A percentile compares a stretch with the other conserved stretches of the same genome.
phyloP scores from a whole-genome alignment of 2,329 filamentous ascomycete genomes.

The Exophiala sp. region DNA sequence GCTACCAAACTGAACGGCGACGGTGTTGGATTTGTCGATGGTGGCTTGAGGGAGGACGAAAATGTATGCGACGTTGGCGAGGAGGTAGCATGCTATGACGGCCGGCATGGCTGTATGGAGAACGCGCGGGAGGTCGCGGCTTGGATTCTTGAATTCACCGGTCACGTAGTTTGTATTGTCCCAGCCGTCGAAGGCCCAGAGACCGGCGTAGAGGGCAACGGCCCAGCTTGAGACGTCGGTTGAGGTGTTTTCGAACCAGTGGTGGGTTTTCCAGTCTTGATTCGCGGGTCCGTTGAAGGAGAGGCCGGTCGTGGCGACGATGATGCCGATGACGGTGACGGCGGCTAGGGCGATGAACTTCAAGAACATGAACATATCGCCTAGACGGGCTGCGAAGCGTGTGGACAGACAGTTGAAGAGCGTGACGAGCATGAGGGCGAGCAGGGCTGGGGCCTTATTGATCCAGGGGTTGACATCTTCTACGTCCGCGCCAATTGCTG shows the following conservation, averaged over 20 bases:
- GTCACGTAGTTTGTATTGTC: slow-evolving; percentile 99
- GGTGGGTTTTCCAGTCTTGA: slow-evolving; percentile 77
- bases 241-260: slow-evolving; percentile 86
- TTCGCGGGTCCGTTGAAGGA: slow-evolving; percentile 73
- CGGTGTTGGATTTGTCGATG: slow-evolving; percentile 85
- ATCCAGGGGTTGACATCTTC: slow-evolving; percentile 80
- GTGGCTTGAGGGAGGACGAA: slow-evolving; percentile 77
- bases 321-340: slow-evolving; percentile 80
- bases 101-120: slow-evolving; percentile 96
- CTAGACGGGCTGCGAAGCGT: slow-evolving; percentile 77
- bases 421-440: slow-evolving; percentile 72
- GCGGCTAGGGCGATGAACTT: slow-evolving; percentile 88
- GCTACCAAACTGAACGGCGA: slow-evolving; percentile 89
- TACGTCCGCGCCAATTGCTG: slow-evolving; percentile 80
- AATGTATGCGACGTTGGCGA: slow-evolving; percentile 92
- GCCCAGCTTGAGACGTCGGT: slow-evolving; percentile 82
- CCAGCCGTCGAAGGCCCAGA: slow-evolving; percentile 99
- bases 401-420: slow-evolving; percentile 89
- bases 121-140: slow-evolving; percentile 83
- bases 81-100: slow-evolving; percentile 83
- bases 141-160: slow-evolving; percentile 90
- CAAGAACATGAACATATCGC: slow-evolving; percentile 93
- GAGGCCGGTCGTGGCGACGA: slow-evolving; percentile 82
- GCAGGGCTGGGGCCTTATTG: slow-evolving; percentile 80
- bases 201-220: slow-evolving; percentile 86